Evolutionary conservation across 192 early-diverging fungal genomes (phyloP).

Genomic region (Coemansia sp.): DNA sequence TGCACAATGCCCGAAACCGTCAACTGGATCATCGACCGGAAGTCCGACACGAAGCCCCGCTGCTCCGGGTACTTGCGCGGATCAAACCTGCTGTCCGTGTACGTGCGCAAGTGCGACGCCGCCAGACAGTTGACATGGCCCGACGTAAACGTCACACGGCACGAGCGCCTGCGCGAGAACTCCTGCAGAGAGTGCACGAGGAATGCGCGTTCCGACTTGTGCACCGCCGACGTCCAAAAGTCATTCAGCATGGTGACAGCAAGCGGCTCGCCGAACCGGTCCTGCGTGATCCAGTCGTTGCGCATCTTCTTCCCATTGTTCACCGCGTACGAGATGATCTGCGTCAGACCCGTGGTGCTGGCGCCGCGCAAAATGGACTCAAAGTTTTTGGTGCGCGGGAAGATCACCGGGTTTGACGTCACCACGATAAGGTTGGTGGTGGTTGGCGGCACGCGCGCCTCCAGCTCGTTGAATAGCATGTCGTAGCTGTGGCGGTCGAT

Average conservation of each 20-base stretch:
- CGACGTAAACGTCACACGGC: constrained; percentile 76
- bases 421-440: constrained; percentile 71
- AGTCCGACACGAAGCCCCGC: constrained; percentile 60
- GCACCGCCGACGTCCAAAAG: constrained; percentile 64
- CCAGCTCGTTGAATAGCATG: constrained; percentile 57
- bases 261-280: constrained; percentile 73
- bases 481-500: constrained; percentile 65
- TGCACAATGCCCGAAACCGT: constrained; percentile 77
- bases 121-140: constrained; percentile 78
- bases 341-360: constrained; percentile 48
- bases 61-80: constrained; percentile 50
- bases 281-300: constrained; percentile 53
- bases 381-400: constrained; percentile 68
- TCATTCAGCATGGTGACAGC: constrained; percentile 77
- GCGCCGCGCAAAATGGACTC: constrained; percentile 66
- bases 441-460: constrained; percentile 54
- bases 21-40: constrained; percentile 76
- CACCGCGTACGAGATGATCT: constrained; percentile 47
- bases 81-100: constrained; percentile 40
- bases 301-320: constrained; percentile 28
- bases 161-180: constrained; percentile 58
- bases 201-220: constrained; percentile 66
- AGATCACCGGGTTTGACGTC: constrained; percentile 69
- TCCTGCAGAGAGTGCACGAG: constrained; percentile 67
- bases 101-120: constrained; percentile 60